These are phyloP conservation scores for Tanozyma kutaoensis DNA, from an alignment of 805 yeast genomes.

Conservation along the genomic window DNA sequence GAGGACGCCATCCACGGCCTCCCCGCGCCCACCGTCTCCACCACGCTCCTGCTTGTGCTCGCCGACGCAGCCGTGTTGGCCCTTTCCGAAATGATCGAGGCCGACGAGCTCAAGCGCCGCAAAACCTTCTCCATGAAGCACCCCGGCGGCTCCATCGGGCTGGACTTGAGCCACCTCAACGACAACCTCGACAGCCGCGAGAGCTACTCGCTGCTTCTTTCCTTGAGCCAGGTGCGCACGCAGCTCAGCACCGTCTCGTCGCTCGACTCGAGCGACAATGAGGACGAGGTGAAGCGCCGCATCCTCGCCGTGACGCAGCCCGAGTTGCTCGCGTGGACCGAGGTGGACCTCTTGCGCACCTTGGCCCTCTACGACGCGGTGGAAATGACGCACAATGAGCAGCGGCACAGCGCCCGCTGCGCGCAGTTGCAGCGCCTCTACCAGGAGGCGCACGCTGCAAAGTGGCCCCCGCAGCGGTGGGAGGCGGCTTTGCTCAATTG, in stretches of 20 bases:
- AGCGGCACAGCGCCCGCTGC: no score
- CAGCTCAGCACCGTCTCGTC: constrained; percentile 1
- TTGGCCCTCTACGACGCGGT: constrained; percentile 5
- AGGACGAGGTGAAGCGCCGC: constrained; percentile 2
- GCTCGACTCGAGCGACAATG: constrained; percentile 3
- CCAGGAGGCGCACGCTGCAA: no score
- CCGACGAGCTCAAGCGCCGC: constrained; percentile 40
- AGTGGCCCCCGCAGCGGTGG: no score
- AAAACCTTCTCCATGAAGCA: constrained; percentile 56
- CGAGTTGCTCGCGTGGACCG: constrained; percentile 1
- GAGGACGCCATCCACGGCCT: constrained; percentile 63
- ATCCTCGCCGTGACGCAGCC: not conserved
- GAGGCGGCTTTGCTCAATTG: no score
- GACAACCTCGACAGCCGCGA: constrained; percentile 7
- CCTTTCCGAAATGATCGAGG: constrained; percentile 50
- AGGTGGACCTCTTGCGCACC: constrained; percentile 4
- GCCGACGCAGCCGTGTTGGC: constrained; percentile 75
- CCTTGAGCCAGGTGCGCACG: constrained; percentile 5
- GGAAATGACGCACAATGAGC: no score
- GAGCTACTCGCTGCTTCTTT: constrained; percentile 7
- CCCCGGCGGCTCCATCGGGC: constrained; percentile 89
- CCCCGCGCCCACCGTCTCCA: constrained; percentile 80
- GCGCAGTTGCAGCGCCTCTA: no score
- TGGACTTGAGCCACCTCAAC: constrained; percentile 22
- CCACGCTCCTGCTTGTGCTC: constrained; percentile 61